Base-by-base conservation (phyloP, 768 basidiomycete genomes). In the Hirschioporus abietinus region DNA sequence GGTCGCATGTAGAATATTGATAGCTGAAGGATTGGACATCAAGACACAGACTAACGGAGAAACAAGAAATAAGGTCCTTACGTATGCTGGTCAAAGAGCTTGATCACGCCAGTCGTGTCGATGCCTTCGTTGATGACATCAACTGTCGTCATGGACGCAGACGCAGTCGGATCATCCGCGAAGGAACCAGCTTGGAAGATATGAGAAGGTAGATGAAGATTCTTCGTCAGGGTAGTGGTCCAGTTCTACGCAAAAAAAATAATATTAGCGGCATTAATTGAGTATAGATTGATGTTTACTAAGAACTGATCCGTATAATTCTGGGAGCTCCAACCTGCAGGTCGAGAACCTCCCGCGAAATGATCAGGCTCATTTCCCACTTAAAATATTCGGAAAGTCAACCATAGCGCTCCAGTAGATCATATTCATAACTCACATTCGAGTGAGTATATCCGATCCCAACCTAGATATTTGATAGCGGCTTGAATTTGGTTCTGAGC, bases 1-100 rank as follows among this genome's bases (percentile, higher is more conserved):
- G 74, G 63, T 74, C 74, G 69, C 77, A 78, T 24, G 76, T 75
- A 25, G 76, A 77, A 64, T 77, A 77, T 65, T 75, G 75, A 65
- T 76, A 76, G 60, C 74, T 74, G 64, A 59, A 35, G 18, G 8
- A 64, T 24, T 8, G 8, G 8, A 52, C 42, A 18, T 35, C 42
- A 52, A 10, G 12, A 52, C 12, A 52, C 42, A 12, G 24, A 36
- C 23, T 26, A 35, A 26, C 15, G 25, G 20, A 18, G 18, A 10
- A n/a, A 12, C n/a, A 60, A 67, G n/a, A 35, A 58, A 57, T 24
- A 35, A 68, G 17, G 12, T 60, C 67, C 9, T n/a, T 66, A 71
- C 71, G 74, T 75, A 66, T 78, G 75, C 59, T 75, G 76, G 10
- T 72, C 72, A 63, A 75, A 77, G 17, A 75, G 60, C 65, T 74